Conservation (phyloP, 2,329 filamentous ascomycete species). For the Cordyceps farinosa region DNA sequence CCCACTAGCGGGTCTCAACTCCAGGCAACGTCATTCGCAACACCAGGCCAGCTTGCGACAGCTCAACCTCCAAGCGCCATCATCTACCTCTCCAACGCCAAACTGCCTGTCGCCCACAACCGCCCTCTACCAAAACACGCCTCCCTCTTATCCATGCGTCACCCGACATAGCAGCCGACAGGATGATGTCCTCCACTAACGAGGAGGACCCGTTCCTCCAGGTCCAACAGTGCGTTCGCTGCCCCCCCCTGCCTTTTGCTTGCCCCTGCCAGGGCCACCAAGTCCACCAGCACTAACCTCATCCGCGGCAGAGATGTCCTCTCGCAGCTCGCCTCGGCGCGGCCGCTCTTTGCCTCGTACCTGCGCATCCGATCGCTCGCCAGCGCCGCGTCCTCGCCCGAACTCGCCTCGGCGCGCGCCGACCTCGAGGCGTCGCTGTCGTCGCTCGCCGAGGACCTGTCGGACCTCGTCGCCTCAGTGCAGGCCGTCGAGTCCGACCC, state of each 20-base stretch:
- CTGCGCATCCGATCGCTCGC: constrained; percentile 88
- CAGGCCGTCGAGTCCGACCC: constrained; percentile 84
- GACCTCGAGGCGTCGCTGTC: constrained; percentile 65
- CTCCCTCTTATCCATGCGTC: constrained; percentile 21
- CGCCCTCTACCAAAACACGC: constrained; percentile 3
- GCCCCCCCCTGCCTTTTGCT: not conserved
- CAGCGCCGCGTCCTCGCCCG: constrained; percentile 68
- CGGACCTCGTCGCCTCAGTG: constrained; percentile 84
- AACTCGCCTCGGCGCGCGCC: constrained; percentile 73
- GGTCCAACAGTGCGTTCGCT: constrained; percentile 58
- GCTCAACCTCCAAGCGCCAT: constrained; percentile 22
- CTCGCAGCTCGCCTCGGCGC: constrained; percentile 71
- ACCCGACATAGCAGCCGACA: constrained; percentile 24
- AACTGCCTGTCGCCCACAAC: not conserved
- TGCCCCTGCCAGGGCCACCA: not conserved
- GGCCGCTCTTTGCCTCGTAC: constrained; percentile 90
- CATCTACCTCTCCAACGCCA: constrained; percentile 8
- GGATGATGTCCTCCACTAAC: constrained; percentile 65
- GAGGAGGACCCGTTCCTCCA: constrained; percentile 70
- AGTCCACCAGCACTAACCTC: constrained; percentile 6
- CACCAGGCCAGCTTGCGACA: constrained; percentile 20
- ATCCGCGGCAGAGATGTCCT: constrained; percentile 71
- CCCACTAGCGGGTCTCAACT: constrained; percentile 2
- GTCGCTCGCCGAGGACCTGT: constrained; percentile 75
- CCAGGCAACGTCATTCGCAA: constrained; percentile 32